These are phyloP conservation scores for Tricholoma furcatifolium DNA, from an alignment of 768 basidiomycete species.

Conservation along the genomic window DNA sequence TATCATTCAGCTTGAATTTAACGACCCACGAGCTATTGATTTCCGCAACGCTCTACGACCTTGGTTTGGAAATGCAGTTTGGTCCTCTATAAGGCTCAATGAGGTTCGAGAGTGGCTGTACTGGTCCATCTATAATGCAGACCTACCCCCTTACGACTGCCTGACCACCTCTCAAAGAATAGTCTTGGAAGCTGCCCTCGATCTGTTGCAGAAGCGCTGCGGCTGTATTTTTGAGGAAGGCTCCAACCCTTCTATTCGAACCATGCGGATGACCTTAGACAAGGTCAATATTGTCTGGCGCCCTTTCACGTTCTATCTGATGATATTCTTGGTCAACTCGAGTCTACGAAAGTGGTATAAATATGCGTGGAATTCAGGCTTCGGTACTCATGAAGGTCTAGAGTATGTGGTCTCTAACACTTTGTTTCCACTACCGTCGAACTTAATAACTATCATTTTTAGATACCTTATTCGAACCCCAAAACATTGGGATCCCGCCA, in stretches of 20 bases:
- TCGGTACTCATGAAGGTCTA: conserved; percentile 57
- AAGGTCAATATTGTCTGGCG: conserved; percentile 65
- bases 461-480: conserved; percentile 81
- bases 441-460: background rate
- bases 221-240: conserved; percentile 66
- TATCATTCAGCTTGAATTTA: conserved; percentile 51
- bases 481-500: conserved; percentile 54
- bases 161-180: conserved; percentile 45
- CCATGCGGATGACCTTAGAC: conserved; percentile 78
- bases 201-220: conserved; percentile 67
- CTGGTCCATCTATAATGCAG: conserved; percentile 77
- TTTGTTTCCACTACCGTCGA: background rate
- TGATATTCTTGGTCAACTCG: conserved; percentile 49
- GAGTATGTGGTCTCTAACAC: conserved; percentile 46
- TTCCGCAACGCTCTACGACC: conserved; percentile 68
- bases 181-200: conserved; percentile 59
- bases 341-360: conserved; percentile 44
- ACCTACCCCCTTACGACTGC: conserved; percentile 49
- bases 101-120: conserved; percentile 77
- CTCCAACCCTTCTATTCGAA: conserved; percentile 45
- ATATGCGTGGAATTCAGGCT: conserved; percentile 38
- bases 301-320: conserved; percentile 64
- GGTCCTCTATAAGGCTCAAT: conserved; percentile 63
- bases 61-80: conserved; percentile 77
- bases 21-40: conserved; percentile 72